These are phyloP conservation scores for Tetrapyrgos nigripes DNA, from an alignment of 1,284 basidiomycete genomes.

Conservation along the genomic window DNA sequence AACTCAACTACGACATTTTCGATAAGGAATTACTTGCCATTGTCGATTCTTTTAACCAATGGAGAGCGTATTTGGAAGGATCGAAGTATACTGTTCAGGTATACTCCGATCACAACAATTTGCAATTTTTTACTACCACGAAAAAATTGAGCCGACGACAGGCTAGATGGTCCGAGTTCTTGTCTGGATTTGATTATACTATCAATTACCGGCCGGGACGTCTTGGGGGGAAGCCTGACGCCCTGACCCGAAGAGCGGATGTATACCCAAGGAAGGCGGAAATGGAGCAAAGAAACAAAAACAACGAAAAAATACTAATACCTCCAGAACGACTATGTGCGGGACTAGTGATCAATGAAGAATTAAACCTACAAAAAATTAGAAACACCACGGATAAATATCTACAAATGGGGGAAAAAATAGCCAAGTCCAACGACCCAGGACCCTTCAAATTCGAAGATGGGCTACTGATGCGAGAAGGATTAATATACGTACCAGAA, in stretches of 20 bases:
- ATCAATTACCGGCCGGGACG: too few relatives aligned
- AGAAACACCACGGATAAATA: neutral
- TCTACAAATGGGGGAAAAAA: neutral
- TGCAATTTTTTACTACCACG: neutral
- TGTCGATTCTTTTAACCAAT: conserved; percentile 4
- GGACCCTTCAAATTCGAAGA: conserved; percentile 22
- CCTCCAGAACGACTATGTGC: conserved; percentile 25
- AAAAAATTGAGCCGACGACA: neutral
- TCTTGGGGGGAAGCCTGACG: too few relatives aligned
- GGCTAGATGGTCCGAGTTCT: too few relatives aligned
- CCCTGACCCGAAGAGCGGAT: too few relatives aligned
- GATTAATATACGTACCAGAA: conserved; percentile 14
- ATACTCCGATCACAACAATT: neutral
- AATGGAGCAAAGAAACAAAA: too few relatives aligned
- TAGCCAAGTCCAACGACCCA: neutral
- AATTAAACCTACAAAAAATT: neutral
- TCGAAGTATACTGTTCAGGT: neutral
- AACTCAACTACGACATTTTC: too few relatives aligned
- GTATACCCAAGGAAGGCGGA: too few relatives aligned
- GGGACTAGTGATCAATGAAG: neutral
- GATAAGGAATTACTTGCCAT: conserved; percentile 21
- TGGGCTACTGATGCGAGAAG: conserved; percentile 2
- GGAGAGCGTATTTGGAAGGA: conserved; percentile 1
- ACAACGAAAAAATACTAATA: conserved; percentile 21
- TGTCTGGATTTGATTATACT: too few relatives aligned